A percentile compares a stretch with the other conserved stretches of the same genome.
phyloP scores from a whole-genome alignment of 2,329 filamentous ascomycete genomes.

The Daldinia sp. region DNA sequence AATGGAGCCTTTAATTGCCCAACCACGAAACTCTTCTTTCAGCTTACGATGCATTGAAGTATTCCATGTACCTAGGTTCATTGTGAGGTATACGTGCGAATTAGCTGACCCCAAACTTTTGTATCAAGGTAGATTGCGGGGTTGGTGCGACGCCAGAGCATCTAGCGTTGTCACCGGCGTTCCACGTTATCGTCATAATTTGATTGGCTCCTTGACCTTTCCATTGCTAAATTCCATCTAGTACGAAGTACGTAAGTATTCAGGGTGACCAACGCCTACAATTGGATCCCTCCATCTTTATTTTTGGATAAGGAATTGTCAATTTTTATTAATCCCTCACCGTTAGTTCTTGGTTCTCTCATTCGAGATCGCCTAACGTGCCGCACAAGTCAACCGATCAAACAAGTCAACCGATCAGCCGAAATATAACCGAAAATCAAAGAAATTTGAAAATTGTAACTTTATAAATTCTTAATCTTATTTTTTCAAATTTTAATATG shows the following conservation, averaged over 20 bases:
- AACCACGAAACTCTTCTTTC: constrained; percentile 25
- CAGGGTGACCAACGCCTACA: constrained; percentile 7
- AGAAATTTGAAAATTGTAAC: no score
- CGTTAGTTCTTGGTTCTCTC: background rate
- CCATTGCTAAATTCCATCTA: constrained; percentile 35
- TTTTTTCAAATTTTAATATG: no score
- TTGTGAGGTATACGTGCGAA: background rate
- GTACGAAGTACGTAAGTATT: constrained; percentile 35
- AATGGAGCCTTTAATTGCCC: constrained; percentile 9
- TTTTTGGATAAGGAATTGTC: constrained; percentile 14
- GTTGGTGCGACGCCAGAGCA: constrained; percentile 30
- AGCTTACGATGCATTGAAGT: constrained; percentile 17
- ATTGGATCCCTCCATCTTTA: constrained; percentile 15
- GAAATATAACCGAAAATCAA: no score
- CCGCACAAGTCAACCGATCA: no score
- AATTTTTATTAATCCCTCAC: constrained; percentile 25
- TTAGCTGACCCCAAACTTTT: constrained; percentile 7
- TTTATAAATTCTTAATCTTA: no score
- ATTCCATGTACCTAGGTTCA: background rate
- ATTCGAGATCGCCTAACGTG: constrained; percentile 8
- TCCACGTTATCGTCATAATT: constrained; percentile 25
- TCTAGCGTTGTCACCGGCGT: constrained; percentile 22
- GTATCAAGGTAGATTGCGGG: constrained; percentile 32
- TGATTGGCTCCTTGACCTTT: constrained; percentile 27
- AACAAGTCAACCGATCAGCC: no score